phyloP scores from a whole-genome alignment of 352 stramenopile genomes.

The Globisporangium iwayamae region DNA sequence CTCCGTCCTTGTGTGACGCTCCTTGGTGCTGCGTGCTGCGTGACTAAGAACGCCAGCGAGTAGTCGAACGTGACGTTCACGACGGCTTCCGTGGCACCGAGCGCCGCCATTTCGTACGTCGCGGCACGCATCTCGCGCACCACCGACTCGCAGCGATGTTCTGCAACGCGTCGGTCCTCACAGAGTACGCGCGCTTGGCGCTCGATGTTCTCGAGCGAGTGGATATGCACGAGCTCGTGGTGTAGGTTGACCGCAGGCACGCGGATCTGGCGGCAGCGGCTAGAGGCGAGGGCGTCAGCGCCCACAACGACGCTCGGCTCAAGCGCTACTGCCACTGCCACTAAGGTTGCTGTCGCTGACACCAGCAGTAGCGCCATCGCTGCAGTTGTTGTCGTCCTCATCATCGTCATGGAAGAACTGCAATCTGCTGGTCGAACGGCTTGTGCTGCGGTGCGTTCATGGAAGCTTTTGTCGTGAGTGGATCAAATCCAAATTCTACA shows the following conservation, averaged over 20 bases:
- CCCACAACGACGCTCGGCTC: neutral
- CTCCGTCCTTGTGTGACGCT: slow-evolving; percentile 13
- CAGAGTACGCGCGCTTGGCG: slow-evolving; percentile 21
- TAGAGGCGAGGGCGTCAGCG: neutral
- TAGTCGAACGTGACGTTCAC: slow-evolving; percentile 62
- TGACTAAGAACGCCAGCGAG: slow-evolving; percentile 41
- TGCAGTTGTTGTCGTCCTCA: neutral
- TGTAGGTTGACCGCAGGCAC: slow-evolving; percentile 24
- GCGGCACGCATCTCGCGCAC: slow-evolving; percentile 28
- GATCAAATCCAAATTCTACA: neutral
- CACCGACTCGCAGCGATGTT: slow-evolving; percentile 28
- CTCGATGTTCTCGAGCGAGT: slow-evolving; percentile 33
- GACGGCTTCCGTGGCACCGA: slow-evolving; percentile 39
- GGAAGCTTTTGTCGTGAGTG: slow-evolving; percentile 3
- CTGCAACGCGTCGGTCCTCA: slow-evolving; percentile 20
- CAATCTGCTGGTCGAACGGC: neutral
- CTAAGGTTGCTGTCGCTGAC: neutral
- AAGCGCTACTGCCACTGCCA: neutral
- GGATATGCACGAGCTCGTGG: slow-evolving; percentile 34
- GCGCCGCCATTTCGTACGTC: slow-evolving; percentile 41
- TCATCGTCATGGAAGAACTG: neutral
- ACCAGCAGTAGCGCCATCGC: neutral
- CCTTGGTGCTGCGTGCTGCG: neutral
- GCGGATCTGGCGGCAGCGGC: slow-evolving; percentile 23
- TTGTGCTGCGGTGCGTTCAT: neutral